Evolutionary conservation across 495 filamentous ascomycete genomes (phyloP).

Genomic region (Aspergillus carlsbadensis): DNA sequence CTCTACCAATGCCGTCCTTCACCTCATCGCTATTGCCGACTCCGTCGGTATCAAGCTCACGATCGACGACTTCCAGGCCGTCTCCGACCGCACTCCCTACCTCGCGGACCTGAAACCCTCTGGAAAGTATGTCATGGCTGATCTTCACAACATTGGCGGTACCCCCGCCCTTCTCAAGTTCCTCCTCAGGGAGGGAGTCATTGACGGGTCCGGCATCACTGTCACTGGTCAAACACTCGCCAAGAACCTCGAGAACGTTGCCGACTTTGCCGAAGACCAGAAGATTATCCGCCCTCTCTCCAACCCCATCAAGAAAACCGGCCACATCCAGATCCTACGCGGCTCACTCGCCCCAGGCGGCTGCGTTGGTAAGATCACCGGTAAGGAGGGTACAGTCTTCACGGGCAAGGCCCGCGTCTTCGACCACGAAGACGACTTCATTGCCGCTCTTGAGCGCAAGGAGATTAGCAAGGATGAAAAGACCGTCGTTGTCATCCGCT

Average conservation of each 20-base stretch:
- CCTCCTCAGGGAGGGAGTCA: constrained; percentile 84
- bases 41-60: constrained; percentile 89
- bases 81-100: constrained; percentile 89
- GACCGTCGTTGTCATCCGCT: constrained; percentile 95
- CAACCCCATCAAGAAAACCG: constrained; percentile 90
- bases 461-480: constrained; percentile 96
- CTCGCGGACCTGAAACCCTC: constrained; percentile 96
- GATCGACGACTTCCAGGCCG: constrained; percentile 95
- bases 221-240: constrained; percentile 93
- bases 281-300: constrained; percentile 87
- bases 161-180: constrained; percentile 89
- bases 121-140: constrained; percentile 95
- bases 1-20: constrained; percentile 95
- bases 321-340: constrained; percentile 95
- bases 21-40: constrained; percentile 95
- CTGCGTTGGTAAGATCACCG: constrained; percentile 96
- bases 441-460: constrained; percentile 70
- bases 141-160: constrained; percentile 86
- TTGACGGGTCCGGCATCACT: constrained; percentile 85
- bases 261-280: constrained; percentile 80
- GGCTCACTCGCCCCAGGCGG: constrained; percentile 89
- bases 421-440: constrained; percentile 80
- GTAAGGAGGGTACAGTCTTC: constrained; percentile 92
- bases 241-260: constrained; percentile 78
- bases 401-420: constrained; percentile 85